Evolutionary conservation across 495 filamentous ascomycete species (phyloP).

Genomic region (Penicillium chermesinum): DNA sequence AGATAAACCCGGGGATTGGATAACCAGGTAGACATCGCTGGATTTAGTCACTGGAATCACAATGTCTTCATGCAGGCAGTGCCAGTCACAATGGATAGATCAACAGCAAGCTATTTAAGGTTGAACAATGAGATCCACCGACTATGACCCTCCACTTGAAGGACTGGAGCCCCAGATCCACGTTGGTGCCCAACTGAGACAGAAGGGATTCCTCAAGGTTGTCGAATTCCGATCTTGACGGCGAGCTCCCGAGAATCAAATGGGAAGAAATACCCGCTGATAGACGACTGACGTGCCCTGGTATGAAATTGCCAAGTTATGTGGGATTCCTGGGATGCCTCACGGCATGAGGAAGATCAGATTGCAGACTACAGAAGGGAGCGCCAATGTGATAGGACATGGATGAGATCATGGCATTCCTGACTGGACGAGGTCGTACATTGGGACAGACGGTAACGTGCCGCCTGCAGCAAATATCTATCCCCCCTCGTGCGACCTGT

Average conservation of each 20-base stretch:
- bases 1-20: too few relatives aligned
- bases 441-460: neutral
- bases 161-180: too few relatives aligned
- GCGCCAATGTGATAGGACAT: neutral
- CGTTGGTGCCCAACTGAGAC: too few relatives aligned
- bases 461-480: neutral
- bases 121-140: too few relatives aligned
- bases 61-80: neutral
- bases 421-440: neutral
- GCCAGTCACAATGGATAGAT: neutral
- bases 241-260: neutral
- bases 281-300: neutral
- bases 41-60: too few relatives aligned
- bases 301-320: neutral
- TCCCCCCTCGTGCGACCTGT: neutral
- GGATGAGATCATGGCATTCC: neutral
- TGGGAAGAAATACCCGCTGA: neutral
- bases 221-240: conserved; percentile 2
- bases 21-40: too few relatives aligned
- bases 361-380: neutral
- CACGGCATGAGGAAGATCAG: neutral
- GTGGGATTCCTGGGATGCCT: neutral
- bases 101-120: neutral
- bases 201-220: neutral
- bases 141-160: too few relatives aligned